Base-by-base conservation (phyloP, 2,329 filamentous ascomycete genomes). In the Elsinoe fawcettii region DNA sequence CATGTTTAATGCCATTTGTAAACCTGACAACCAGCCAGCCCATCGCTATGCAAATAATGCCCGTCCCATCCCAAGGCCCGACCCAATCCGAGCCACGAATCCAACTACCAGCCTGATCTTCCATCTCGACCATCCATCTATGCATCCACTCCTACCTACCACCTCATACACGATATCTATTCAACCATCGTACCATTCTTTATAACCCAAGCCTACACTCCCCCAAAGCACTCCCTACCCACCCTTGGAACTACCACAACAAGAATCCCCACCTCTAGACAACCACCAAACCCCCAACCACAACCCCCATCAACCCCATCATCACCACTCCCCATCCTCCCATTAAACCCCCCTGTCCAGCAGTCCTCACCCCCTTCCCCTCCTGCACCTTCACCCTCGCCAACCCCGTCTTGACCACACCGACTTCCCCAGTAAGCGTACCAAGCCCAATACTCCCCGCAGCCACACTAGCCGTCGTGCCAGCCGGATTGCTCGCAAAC, bases 361-460 rank as follows among this genome's bases (percentile, higher is more conserved):
- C 25, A 22, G 6, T 11, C 25, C 46, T 32, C 3, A 16, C 27
- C 14, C 25, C 27, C 8, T 5, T 5, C 3, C 18, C 49, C n/a
- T 36, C 49, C 16, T 16, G 14, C n/a, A 53, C 49, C 49, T 53
- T 53, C 12, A 53, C 49, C 32, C 49, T 37, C 30, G 49, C 49
- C 30, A 53, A 39, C 30, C 49, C 49, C 18, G 54, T 56, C 41
- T 46, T 56, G 20, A 56, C 54, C 12, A 46, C 54, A 4, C 54
- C 54, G 7, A 56, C 43, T n/a, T 43, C 39, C 25, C 54, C 43
- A 1, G 54, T 56, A 9, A 47, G 8, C 7, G 54, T 56, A 27
- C 54, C 54, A 23, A 56, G 18, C 54, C 54, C 54, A 7, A 56
- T 16, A 32, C 25, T 47, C n/a, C 54, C 54, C 11, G 9, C 6